Evolutionary conservation across 1,284 basidiomycete genomes (phyloP).

Genomic region (Cutaneotrichosporon mucoides): DNA sequence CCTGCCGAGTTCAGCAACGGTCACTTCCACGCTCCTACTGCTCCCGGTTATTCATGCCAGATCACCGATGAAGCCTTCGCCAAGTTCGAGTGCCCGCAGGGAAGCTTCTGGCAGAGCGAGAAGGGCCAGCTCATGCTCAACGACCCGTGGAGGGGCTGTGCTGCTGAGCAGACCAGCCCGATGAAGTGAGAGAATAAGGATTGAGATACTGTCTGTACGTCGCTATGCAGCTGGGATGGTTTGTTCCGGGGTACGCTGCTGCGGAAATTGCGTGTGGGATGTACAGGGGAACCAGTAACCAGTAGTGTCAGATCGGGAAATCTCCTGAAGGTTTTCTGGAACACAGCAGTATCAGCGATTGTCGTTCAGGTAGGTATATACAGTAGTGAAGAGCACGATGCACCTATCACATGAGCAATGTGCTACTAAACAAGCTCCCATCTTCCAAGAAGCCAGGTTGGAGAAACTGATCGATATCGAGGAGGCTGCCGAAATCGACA

Average conservation of each 20-base stretch:
- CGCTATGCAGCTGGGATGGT: too few species aligned
- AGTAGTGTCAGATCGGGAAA: too few species aligned
- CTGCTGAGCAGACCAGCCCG: slow-evolving; percentile 23
- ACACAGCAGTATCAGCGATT: too few species aligned
- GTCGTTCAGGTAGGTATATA: too few species aligned
- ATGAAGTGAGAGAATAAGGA: slow-evolving; percentile 14
- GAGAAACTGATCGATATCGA: slow-evolving; percentile 20
- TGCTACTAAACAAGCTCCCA: slow-evolving; percentile 8
- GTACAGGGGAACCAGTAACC: too few species aligned
- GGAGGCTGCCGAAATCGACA: slow-evolving; percentile 3
- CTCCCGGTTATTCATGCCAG: slow-evolving; percentile 25
- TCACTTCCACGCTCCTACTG: slow-evolving; percentile 24
- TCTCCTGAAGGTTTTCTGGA: too few species aligned
- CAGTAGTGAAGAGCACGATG: too few species aligned
- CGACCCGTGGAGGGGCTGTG: slow-evolving; percentile 26
- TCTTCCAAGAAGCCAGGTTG: slow-evolving; percentile 21
- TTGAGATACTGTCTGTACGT: too few species aligned
- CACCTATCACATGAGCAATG: not conserved
- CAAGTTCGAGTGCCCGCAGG: slow-evolving; percentile 24
- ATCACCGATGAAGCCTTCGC: slow-evolving; percentile 25
- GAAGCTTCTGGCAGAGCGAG: slow-evolving; percentile 27
- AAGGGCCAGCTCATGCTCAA: slow-evolving; percentile 28
- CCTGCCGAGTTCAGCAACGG: slow-evolving; percentile 19
- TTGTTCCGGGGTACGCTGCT: too few species aligned
- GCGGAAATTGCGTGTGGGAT: too few species aligned